Base-by-base conservation (phyloP, 2,329 filamentous ascomycete species). In the Eutypa lata region DNA sequence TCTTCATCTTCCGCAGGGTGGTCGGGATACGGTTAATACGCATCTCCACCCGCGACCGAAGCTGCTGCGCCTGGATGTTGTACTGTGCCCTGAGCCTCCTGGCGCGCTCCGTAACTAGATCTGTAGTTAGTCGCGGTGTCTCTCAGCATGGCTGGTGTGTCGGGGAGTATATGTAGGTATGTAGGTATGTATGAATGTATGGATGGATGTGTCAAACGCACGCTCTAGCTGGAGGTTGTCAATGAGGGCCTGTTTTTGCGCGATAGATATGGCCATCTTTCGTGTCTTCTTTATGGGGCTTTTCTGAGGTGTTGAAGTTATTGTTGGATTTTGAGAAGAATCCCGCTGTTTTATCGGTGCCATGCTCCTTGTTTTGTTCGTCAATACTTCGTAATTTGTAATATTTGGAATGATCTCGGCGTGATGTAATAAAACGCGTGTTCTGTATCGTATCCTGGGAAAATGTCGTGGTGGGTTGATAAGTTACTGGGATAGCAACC, bases 21-120 rank as follows among this genome's bases (percentile, higher is more conserved):
- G 84, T 82, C 7, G 94, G 94, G 49, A 97, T 94, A 50, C 94
- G 87, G 68, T 97, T 96, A 69, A 97, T 82, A 72, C 94, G 89
- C 74, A 96, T 89, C 71, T 97, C 92, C 49, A 99, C 87, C 56
- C 93, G 87, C 55, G 91, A 87, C 56, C 89, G 84, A 38, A 97
- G 80, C 57, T 89, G 89, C 69, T 93, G 89, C 21, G 91, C 89
- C 71, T 96, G 92, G 10, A 95, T 81, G 54, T 88, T 87, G 74
- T 95, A 96, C 69, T 96, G 91, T 7, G 92, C 88, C 63, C 92
- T 85, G 56, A 97, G 78, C 70, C 93, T 91, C 62, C 93, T 84
- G 56, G 90, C 67, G 61, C 67, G 73, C 55, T 68, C 64, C 55
- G 71, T 70, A 46, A 68, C 65, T 59, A 62, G 3, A 35, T 65